phyloP scores from a whole-genome alignment of 768 basidiomycete species.

The Mycena epipterygia region DNA sequence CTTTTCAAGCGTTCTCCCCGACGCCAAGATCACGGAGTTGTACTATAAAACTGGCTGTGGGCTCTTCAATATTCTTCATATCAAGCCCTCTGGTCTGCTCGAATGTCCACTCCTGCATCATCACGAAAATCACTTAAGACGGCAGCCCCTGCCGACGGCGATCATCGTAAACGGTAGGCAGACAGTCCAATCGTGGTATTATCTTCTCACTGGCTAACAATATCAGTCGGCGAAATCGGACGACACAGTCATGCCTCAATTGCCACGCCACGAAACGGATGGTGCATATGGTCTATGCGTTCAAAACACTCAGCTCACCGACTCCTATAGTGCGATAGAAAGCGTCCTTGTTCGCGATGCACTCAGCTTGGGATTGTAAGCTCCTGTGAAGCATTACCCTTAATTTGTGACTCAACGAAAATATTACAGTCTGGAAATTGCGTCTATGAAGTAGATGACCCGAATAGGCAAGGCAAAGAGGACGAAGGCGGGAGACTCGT shows the following conservation, averaged over 20 bases:
- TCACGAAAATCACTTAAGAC: conserved; percentile 9
- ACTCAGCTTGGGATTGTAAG: conserved; percentile 29
- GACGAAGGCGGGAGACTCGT: conserved; percentile 20
- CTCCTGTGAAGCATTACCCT: background rate
- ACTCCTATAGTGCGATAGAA: conserved; percentile 22
- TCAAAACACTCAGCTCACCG: background rate
- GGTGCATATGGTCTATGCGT: background rate
- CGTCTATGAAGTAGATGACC: conserved; percentile 30
- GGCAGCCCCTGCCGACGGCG: conserved; percentile 13
- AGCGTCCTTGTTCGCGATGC: conserved; percentile 30
- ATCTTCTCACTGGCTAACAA: background rate
- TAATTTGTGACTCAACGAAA: background rate
- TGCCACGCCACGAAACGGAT: conserved; percentile 32
- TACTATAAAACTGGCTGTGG: conserved; percentile 16
- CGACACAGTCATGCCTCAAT: conserved; percentile 31
- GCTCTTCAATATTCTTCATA: background rate
- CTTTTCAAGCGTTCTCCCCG: background rate
- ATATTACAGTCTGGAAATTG: conserved; percentile 19
- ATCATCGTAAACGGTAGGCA: conserved; percentile 32
- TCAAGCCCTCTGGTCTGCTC: background rate
- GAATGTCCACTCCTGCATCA: conserved; percentile 26
- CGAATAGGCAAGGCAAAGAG: conserved; percentile 11
- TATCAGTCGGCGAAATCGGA: conserved; percentile 30
- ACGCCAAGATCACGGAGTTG: conserved; percentile 18
- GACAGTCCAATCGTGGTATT: too few species aligned